A percentile compares a stretch with the other conserved stretches of the same genome.
phyloP scores from a whole-genome alignment of 75 land plant species.

The Isoetes taiwanensis region DNA sequence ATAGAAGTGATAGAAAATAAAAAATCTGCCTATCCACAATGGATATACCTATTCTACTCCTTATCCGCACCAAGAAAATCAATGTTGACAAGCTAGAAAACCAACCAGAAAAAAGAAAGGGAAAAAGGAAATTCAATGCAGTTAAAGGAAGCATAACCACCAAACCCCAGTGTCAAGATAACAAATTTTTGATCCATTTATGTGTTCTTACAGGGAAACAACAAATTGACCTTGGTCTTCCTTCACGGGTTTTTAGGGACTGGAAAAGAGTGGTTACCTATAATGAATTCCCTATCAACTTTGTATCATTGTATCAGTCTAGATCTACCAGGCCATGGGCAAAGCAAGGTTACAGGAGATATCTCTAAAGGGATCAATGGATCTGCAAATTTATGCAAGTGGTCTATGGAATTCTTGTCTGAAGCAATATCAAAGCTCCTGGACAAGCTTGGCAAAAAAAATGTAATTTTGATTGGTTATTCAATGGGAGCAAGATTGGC shows the following conservation, averaged over 20 bases:
- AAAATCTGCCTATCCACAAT: no score
- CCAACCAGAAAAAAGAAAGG: no score
- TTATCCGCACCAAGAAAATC: no score
- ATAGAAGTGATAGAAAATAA: no score
- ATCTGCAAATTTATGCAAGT: neutral
- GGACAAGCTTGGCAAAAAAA: conserved; percentile 21
- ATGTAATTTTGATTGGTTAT: conserved; percentile 64
- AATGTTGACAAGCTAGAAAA: no score
- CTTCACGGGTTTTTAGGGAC: conserved; percentile 91
- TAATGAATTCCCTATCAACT: conserved; percentile 64
- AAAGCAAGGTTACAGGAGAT: conserved; percentile 19
- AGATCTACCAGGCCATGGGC: conserved; percentile 95
- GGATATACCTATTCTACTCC: no score
- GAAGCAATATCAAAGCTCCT: conserved; percentile 35
- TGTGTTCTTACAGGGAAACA: conserved; percentile 9
- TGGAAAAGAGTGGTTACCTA: conserved; percentile 69
- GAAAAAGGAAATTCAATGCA: no score
- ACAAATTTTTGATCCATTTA: no score
- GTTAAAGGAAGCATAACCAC: no score
- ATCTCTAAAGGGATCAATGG: neutral
- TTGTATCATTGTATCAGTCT: conserved; percentile 65
- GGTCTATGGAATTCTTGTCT: conserved; percentile 48
- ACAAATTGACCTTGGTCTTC: conserved; percentile 34
- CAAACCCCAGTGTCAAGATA: no score
- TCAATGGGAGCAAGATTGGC: conserved; percentile 99